Evolutionary conservation across 2,329 filamentous ascomycete genomes (phyloP), one percentile per base, ranked within the genome.

Genomic region (Cercospora janseana): DNA sequence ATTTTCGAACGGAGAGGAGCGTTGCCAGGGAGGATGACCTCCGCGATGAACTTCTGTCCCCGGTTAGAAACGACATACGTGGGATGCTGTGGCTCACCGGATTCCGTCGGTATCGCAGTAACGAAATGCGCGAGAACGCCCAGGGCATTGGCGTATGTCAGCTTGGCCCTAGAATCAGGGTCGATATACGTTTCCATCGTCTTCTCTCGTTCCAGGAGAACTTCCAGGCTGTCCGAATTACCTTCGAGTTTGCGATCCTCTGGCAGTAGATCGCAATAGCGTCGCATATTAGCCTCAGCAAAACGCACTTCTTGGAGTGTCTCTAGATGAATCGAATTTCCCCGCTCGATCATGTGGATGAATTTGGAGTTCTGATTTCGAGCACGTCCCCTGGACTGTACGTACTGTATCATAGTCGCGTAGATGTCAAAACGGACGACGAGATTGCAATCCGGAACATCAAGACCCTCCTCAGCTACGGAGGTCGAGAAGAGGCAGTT

Each of bases 321-420:
- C 28, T 76, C 69, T 1, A 66, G 59, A 42, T 95, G 86, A 0
- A 73, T 71, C 9, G 67, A 57, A 60, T 95, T 95, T 6, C 78
- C 79, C 1, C 69, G 64, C 64, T 97, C 91, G 2, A 88, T 66
- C 87, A 98, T 91, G 62, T 87, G 88, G 26, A 91, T 79, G 66
- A 92, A 96, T 56, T 80, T 83, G 0, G 93, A 97, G 47, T 85
- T 79, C 0, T 72, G 69, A 61, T 89, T 86, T 29, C 93, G 80
- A 9, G 93, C 93, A 46, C 93, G 81, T 0, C 93, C 93, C 55
- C 89, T 81, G 10, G 91, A 96, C 67, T 98, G 93, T 15, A 97
- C 84, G 65, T 96, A 97, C 63, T 95, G 88, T 45, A 97, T 97
- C 68, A 95, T 83, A 0, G 92, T 96, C 8, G 79, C 77, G 69